These are phyloP conservation scores for Fusarium vanettenii DNA, from an alignment of 2,329 filamentous ascomycete genomes.

Conservation along the genomic window DNA sequence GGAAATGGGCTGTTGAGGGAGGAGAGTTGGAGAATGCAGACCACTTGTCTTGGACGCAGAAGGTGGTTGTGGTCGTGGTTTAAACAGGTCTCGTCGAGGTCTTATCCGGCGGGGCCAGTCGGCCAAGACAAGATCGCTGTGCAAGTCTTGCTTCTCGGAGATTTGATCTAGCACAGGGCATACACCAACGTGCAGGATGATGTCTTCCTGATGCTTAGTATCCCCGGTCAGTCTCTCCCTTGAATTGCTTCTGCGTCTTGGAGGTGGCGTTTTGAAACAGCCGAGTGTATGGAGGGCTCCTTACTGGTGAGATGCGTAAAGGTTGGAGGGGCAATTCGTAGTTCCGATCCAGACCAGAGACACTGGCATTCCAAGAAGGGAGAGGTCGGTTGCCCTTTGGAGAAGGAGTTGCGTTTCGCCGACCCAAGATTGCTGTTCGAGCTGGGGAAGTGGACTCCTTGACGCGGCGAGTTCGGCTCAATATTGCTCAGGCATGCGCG, in stretches of 20 bases:
- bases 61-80: slow-evolving; percentile 47
- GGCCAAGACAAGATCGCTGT: slow-evolving; percentile 46
- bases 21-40: slow-evolving; percentile 49
- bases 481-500: slow-evolving; percentile 33
- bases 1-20: slow-evolving; percentile 49
- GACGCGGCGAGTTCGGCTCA: slow-evolving; percentile 35
- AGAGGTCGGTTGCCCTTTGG: slow-evolving; percentile 43
- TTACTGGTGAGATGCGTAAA: slow-evolving; percentile 49
- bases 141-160: slow-evolving; percentile 50
- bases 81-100: slow-evolving; percentile 54
- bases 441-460: slow-evolving; percentile 36
- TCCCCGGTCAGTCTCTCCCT: slow-evolving; percentile 48
- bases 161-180: slow-evolving; percentile 52
- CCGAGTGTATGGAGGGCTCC: slow-evolving; percentile 43
- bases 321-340: slow-evolving; percentile 47
- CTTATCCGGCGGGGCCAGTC: slow-evolving; percentile 49
- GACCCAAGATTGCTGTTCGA: slow-evolving; percentile 27
- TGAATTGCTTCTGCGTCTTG: slow-evolving; percentile 49
- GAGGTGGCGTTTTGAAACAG: slow-evolving; percentile 53
- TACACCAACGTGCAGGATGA: slow-evolving; percentile 46
- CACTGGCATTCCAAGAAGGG: slow-evolving; percentile 53
- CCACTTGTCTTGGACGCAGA: slow-evolving; percentile 53
- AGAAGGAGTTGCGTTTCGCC: slow-evolving; percentile 23
- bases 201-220: slow-evolving; percentile 47
- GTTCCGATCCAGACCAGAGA: slow-evolving; percentile 52